Base-by-base conservation (phyloP, 331 rosid genomes). In the Spiraea crenata region DNA sequence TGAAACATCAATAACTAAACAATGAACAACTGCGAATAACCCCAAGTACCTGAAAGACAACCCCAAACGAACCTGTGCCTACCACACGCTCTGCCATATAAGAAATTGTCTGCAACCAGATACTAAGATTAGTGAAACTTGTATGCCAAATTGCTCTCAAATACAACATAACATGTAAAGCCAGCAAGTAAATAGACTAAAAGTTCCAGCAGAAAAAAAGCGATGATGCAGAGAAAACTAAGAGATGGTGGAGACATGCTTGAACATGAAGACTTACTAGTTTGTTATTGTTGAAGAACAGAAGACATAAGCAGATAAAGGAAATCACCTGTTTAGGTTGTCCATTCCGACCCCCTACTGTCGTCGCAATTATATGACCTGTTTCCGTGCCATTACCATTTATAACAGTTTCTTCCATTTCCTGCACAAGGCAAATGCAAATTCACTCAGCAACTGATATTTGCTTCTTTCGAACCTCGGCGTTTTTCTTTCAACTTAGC, bases 71-170 rank as follows among this genome's bases (percentile, higher is more conserved):
- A 71, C 96, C 96, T 35, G 92, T 92, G 45, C 98, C 98, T 56
- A 92, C 98, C 69, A 92, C 92, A 5, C 96, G 96, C 81, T 92
- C 98, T 19, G 98, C 96, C 95, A 88, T 88, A 62, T 92, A 92
- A 3, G 98, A 88, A 74, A 88, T 83, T 76, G 88, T 90, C 98
- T 92, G 89, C 58, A 76, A 66, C 66, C 78, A 71, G 57, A 63
- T 5, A 75, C 5, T 39, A 57, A 79, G 37, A 20, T 19, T 37
- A 11, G 15, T 51, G 44, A 68, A 14, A 38, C 7, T 4, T 12
- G 54, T 62, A 11, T 70, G 64, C 20, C 10, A 3, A 49, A 5
- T 13, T 31, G 44, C 20, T 65, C 51, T 39, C 57, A 46, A 46
- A 35, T 15, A 58, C 19, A 7, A 44, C n/a, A 56, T 9, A 15